Percentiles rank a stretch among this genome's conserved stretches.
Evolutionary conservation across 371 early-diverging fungal species (phyloP).

Genomic region (Vairimorpha ceranae): DNA sequence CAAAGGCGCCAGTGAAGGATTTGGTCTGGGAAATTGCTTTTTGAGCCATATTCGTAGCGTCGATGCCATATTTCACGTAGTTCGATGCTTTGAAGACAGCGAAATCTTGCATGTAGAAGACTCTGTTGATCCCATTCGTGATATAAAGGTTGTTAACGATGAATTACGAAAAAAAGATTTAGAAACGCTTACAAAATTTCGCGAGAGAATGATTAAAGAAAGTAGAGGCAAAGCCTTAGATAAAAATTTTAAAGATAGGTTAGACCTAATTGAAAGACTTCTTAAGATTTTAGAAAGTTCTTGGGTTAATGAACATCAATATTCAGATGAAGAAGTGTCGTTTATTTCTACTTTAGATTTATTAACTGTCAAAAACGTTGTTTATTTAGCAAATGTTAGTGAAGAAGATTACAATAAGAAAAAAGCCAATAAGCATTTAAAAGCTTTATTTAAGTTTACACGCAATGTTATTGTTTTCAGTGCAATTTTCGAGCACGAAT

Average conservation of each 20-base stretch:
- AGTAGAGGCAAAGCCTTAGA: slow-evolving; percentile 42
- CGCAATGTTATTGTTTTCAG: slow-evolving; percentile 53
- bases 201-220: slow-evolving; percentile 52
- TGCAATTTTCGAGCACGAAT: slow-evolving; percentile 22
- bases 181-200: slow-evolving; percentile 69
- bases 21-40: slow-evolving; percentile 93
- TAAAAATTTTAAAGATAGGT: slow-evolving; percentile 55
- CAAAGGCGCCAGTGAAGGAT: slow-evolving; percentile 78
- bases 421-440: slow-evolving; percentile 70
- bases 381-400: slow-evolving; percentile 84
- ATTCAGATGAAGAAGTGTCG: slow-evolving; percentile 69
- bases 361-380: slow-evolving; percentile 89
- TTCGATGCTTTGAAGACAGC: slow-evolving; percentile 80
- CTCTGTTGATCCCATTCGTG: slow-evolving; percentile 80
- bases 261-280: slow-evolving; percentile 67
- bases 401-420: slow-evolving; percentile 74
- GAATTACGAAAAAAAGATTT: slow-evolving; percentile 88
- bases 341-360: slow-evolving; percentile 79
- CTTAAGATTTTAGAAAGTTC: slow-evolving; percentile 71
- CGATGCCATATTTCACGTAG: slow-evolving; percentile 93
- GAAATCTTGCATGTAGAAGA: slow-evolving; percentile 89
- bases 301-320: slow-evolving; percentile 77
- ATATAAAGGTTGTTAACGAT: slow-evolving; percentile 84
- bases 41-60: slow-evolving; percentile 86
- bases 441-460: slow-evolving; percentile 48